Evolutionary conservation across 371 early-diverging fungal species (phyloP), one percentile per base, ranked within the genome.

Genomic region (Rhizopus arrhizus): DNA sequence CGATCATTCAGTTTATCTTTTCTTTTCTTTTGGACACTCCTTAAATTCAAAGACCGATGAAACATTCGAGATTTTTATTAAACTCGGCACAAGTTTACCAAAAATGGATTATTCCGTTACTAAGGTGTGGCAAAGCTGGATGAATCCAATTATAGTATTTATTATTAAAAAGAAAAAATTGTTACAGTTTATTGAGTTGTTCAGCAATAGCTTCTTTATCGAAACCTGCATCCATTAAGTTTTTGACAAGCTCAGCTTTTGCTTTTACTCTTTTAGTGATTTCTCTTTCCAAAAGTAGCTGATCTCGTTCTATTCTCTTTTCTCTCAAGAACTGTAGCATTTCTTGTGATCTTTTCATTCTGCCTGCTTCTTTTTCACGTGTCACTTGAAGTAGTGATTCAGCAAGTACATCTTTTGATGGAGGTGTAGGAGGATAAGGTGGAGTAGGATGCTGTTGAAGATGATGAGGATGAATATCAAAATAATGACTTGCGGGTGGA

Each of bases 201-300:
- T 78, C 71, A 42, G 72, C 65, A 65, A 78, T 78, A 32, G 74
- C 74, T 13, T 65, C 53, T 59, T 78, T 74, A 36, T 70, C 66
- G 56, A 78, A 78, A 5, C 78, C 78, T 13, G 78, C 78, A 31
- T 78, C 74, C 54, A 72, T 55, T 10, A 78, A 48, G 56, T 74
- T 70, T 47, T 73, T 78, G 35, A 78, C 75, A 40, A 78, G 62
- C n/a, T 78, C 78, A 28, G 78, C 74, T 59, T 72, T 74, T 8
- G 78, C 78, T 47, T 74, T 72, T 38, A 78, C 73, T 50, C 78
- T 15, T 49, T 70, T 70, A 16, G 77, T 77, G 13, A 62, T 45
- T 65, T 78, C 78, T 64, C 74, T 72, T 64, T 78, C 78, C 52
- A 78, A 66, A 32, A 78, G 35, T 13, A 74, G 52, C 47, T 74